Base-by-base conservation (phyloP, 169 alveolate genomes). In the Plasmodium gaboni region DNA sequence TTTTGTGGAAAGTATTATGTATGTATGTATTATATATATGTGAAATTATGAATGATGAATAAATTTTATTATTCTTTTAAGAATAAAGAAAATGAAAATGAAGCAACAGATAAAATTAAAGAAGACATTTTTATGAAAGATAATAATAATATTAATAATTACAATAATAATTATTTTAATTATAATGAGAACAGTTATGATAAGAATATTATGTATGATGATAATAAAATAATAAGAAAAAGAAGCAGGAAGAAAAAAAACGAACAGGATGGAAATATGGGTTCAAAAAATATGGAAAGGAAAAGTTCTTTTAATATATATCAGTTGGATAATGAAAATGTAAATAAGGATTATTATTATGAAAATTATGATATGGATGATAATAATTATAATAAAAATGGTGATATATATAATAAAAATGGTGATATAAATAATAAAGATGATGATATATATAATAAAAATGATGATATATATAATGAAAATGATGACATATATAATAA, bases 1-100 rank as follows among this genome's bases (percentile, higher is more conserved):
- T 26, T 26, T 32, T 32, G 42, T 32, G 42, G 42, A 32, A 32
- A 32, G 42, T 32, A 6, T 32, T 32, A 32, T 32, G 32, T 26
- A 24, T 24, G 28, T 24, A 26, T 26, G 7, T 32, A 5, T 32
- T 70, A 59, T 15, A 48, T 55, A 10, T 38, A 24, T 57, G 68
- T 38, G n/a, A 57, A 55, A 68, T 42, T 76, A 59, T 76, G 73
- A 8, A 64, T 65, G 50, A 55, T 76, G 74, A 53, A 76, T 7
- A 76, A 48, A 50, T 64, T 50, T 50, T 38, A 17, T 15, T 19
- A 63, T n/a, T 68, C 50, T 6, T 19, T 69, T 55, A 63, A 55
- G 38, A 74, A 9, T 59, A 65, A 22, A 26, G 78, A 76, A 65
- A 50, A 64, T 65, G 73, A 76, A 38, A 38, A 64, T 50, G 53